These are phyloP conservation scores for Phycomyces blakesleeanus DNA, from an alignment of 192 early-diverging fungal species.

Conservation along the genomic window DNA sequence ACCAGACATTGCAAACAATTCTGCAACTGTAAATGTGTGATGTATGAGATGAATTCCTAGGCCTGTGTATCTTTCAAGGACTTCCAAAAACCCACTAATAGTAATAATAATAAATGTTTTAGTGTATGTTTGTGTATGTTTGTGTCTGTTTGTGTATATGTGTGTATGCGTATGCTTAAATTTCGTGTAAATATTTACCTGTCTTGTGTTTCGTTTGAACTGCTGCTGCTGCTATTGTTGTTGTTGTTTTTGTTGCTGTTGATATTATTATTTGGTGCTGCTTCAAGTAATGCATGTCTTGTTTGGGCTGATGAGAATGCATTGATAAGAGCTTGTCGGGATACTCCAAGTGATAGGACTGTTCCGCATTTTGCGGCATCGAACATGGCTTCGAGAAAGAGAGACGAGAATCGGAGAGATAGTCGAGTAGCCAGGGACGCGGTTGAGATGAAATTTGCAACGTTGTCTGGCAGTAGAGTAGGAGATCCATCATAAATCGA, in stretches of 20 bases:
- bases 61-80: slow-evolving; percentile 61
- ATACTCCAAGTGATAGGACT: slow-evolving; percentile 46
- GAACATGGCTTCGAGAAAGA: slow-evolving; percentile 55
- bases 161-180: too few relatives aligned
- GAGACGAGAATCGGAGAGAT: slow-evolving; percentile 49
- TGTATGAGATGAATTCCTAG: slow-evolving; percentile 62
- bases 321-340: slow-evolving; percentile 47
- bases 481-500: background rate
- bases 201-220: background rate
- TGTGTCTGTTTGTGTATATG: too few relatives aligned
- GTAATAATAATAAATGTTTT: too few relatives aligned
- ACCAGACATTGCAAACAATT: slow-evolving; percentile 71
- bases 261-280: too few relatives aligned
- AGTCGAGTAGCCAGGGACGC: slow-evolving; percentile 57
- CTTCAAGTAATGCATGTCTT: slow-evolving; percentile 25
- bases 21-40: slow-evolving; percentile 69
- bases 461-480: slow-evolving; percentile 46
- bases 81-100: slow-evolving; percentile 45
- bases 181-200: background rate
- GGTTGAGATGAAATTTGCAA: slow-evolving; percentile 53
- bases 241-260: too few relatives aligned
- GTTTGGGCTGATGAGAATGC: slow-evolving; percentile 58
- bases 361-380: slow-evolving; percentile 57
- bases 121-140: too few relatives aligned
- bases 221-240: too few relatives aligned